phyloP scores from a whole-genome alignment of 2,329 filamentous ascomycete species.

The Penicillium vulpinum region DNA sequence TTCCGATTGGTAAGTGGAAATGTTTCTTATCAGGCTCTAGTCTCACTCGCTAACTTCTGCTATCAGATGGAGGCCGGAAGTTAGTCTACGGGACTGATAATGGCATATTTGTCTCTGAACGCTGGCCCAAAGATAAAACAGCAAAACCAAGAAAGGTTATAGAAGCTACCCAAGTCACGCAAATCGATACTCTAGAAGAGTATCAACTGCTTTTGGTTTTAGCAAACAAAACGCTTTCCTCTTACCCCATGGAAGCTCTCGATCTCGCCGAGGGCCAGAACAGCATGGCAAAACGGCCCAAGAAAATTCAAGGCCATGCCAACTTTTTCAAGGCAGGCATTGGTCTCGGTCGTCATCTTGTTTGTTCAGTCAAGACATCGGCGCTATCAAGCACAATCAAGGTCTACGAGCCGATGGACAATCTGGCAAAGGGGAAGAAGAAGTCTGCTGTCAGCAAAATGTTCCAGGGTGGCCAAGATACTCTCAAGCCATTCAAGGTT shows the following conservation, averaged over 20 bases:
- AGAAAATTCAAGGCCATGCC: conserved; percentile 95
- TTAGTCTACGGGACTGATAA: conserved; percentile 91
- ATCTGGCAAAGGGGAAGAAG: conserved; percentile 89
- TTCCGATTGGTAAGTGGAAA: conserved; percentile 72
- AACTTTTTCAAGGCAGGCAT: conserved; percentile 99
- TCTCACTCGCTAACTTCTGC: conserved; percentile 18
- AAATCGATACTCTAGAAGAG: conserved; percentile 94
- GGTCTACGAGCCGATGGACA: conserved; percentile 97
- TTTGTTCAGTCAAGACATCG: conserved; percentile 94
- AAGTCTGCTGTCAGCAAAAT: conserved; percentile 95
- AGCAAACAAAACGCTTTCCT: conserved; percentile 88
- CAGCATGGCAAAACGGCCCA: conserved; percentile 76
- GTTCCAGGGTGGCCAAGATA: conserved; percentile 90
- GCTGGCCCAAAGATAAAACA: conserved; percentile 77
- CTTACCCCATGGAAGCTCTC: conserved; percentile 82
- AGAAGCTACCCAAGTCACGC: conserved; percentile 83
- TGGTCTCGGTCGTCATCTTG: conserved; percentile 87
- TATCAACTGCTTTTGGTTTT: conserved; percentile 89
- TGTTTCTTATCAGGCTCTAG: neutral
- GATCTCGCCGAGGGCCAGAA: conserved; percentile 75
- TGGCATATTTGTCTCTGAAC: conserved; percentile 88
- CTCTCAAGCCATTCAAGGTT: conserved; percentile 88
- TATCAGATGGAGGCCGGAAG: conserved; percentile 84
- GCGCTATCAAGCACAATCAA: conserved; percentile 95
- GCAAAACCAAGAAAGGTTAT: conserved; percentile 77